A percentile compares a stretch with the other conserved stretches of the same genome.
Conservation (phyloP, 139 green algal species). For the Volvox africanus region DNA sequence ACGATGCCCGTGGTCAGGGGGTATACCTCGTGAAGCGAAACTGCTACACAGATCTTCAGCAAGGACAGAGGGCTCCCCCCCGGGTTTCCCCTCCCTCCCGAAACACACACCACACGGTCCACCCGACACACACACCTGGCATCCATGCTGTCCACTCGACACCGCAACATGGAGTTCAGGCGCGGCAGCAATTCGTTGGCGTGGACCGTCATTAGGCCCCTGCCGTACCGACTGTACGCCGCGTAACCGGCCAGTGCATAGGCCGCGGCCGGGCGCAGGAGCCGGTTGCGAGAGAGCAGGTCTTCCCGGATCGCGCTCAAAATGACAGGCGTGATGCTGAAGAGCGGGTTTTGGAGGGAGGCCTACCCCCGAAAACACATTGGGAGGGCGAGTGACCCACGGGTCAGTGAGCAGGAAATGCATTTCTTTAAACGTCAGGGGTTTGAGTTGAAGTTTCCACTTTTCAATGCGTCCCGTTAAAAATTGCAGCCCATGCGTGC, state of each 20-base stretch:
- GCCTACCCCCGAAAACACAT: background rate
- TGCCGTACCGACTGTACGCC: constrained; percentile 8
- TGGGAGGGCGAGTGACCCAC: background rate
- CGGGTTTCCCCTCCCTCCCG: background rate
- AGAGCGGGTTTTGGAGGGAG: constrained; percentile 34
- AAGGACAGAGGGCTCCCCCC: no score
- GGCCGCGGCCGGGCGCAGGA: constrained; percentile 35
- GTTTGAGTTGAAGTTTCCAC: background rate
- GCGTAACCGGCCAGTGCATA: constrained; percentile 42
- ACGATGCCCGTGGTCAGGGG: no score
- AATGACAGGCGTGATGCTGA: background rate
- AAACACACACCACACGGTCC: background rate
- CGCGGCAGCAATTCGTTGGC: constrained; percentile 13
- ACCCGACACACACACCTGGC: constrained; percentile 11
- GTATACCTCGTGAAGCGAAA: no score
- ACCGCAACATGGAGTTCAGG: constrained; percentile 31
- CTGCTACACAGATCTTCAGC: no score
- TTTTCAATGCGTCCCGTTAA: no score
- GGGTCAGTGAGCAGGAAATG: background rate
- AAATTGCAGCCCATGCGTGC: no score
- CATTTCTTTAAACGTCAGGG: no score
- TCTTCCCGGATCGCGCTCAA: background rate
- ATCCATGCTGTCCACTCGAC: constrained; percentile 31
- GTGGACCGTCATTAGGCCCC: constrained; percentile 2
- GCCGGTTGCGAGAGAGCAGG: constrained; percentile 19